These are phyloP conservation scores for Puccinia coronata DNA, from an alignment of 1,284 basidiomycete genomes.

Conservation along the genomic window DNA sequence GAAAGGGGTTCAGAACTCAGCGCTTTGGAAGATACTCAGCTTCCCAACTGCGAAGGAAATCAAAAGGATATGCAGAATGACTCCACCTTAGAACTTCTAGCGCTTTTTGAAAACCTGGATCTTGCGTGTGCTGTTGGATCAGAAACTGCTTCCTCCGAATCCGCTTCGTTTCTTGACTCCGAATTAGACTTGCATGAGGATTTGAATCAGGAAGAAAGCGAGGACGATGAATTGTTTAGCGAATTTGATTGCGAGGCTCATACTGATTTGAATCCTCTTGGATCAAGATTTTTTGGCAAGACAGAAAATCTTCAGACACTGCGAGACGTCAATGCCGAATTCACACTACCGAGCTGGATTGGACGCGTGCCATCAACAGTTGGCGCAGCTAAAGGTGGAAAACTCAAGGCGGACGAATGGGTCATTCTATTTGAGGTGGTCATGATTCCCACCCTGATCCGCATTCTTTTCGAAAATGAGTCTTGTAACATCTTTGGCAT, in stretches of 20 bases:
- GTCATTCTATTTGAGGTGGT: constrained; percentile 14
- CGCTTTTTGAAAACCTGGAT: neutral
- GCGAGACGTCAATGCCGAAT: neutral
- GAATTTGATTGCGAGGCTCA: neutral
- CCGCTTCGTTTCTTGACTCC: neutral
- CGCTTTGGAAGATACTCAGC: too few relatives aligned
- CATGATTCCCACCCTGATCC: constrained; percentile 28
- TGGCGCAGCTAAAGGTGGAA: constrained; percentile 19
- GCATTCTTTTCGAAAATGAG: neutral
- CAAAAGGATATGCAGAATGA: too few relatives aligned
- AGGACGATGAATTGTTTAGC: neutral
- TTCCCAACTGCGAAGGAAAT: too few relatives aligned
- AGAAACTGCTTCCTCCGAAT: neutral
- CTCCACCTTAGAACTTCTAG: neutral
- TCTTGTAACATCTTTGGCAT: neutral
- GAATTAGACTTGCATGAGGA: neutral
- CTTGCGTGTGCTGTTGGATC: neutral
- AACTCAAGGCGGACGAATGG: constrained; percentile 36
- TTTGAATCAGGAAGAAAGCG: neutral
- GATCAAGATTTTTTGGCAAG: constrained; percentile 13
- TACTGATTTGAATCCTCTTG: constrained; percentile 3
- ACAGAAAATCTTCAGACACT: neutral
- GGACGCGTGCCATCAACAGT: constrained; percentile 29
- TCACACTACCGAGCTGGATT: constrained; percentile 19
- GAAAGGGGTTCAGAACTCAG: too few relatives aligned